Conservation (phyloP, 306 rosid genomes). For the Prunus mume region DNA sequence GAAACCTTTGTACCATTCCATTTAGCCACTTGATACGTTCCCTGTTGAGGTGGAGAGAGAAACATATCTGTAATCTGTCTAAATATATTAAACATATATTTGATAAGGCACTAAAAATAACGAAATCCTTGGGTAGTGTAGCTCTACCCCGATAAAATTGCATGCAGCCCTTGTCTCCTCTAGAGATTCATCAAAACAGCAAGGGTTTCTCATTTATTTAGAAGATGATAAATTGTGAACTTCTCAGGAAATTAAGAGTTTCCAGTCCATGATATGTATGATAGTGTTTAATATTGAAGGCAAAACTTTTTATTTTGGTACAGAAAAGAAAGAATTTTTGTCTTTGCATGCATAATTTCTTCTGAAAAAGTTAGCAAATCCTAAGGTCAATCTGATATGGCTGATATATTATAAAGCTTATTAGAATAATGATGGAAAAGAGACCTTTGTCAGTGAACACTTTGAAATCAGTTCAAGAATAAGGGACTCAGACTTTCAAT, state of each 20-base stretch:
- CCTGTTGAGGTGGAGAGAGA: conserved; percentile 45
- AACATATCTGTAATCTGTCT: conserved; percentile 13
- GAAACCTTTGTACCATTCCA: conserved; percentile 99
- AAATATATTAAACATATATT: not conserved
- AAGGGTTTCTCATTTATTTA: too few relatives aligned
- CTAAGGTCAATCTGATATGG: not conserved
- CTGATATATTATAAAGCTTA: not conserved
- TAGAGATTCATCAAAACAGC: not conserved
- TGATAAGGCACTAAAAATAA: conserved; percentile 1
- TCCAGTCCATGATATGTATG: not conserved
- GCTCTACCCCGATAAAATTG: not conserved
- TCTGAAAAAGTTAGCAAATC: not conserved
- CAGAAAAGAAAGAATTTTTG: not conserved
- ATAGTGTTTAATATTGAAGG: not conserved
- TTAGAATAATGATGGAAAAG: not conserved
- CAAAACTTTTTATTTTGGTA: not conserved
- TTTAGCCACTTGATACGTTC: conserved; percentile 92
- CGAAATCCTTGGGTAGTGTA: conserved; percentile 3
- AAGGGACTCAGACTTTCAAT: not conserved
- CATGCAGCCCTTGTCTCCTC: too few relatives aligned
- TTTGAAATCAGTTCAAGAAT: not conserved
- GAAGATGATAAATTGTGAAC: too few relatives aligned
- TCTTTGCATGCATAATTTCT: too few relatives aligned
- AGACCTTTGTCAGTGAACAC: too few relatives aligned
- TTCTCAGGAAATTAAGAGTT: not conserved